Conservation (phyloP, 2,329 filamentous ascomycete species). For the Penicillium frequentans region DNA sequence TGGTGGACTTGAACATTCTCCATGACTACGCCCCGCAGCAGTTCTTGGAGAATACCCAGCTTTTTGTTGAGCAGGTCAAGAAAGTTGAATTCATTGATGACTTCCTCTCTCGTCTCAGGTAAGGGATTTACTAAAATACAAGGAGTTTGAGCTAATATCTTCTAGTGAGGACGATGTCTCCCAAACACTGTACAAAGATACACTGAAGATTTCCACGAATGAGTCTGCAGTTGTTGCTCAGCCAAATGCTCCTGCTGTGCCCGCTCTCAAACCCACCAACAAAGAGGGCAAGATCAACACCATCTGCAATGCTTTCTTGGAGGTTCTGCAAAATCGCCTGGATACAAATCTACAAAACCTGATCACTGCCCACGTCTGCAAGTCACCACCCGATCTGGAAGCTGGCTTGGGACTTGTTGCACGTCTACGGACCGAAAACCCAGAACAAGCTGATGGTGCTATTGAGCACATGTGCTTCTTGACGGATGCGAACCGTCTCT, state of each 20-base stretch:
- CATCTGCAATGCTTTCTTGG: slow-evolving; percentile 82
- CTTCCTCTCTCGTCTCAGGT: slow-evolving; percentile 83
- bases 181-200: slow-evolving; percentile 90
- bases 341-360: slow-evolving; percentile 78
- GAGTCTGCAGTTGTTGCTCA: slow-evolving; percentile 26
- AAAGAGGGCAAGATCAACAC: slow-evolving; percentile 71
- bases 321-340: slow-evolving; percentile 62
- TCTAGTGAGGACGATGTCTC: slow-evolving; percentile 82
- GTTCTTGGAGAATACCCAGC: slow-evolving; percentile 72
- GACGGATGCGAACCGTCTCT: slow-evolving; percentile 87
- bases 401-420: slow-evolving; percentile 80
- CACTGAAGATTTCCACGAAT: slow-evolving; percentile 53
- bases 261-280: slow-evolving; percentile 11
- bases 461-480: slow-evolving; percentile 98
- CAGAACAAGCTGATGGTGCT: slow-evolving; percentile 77
- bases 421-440: slow-evolving; percentile 59
- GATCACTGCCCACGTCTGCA: slow-evolving; percentile 93
- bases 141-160: slow-evolving; percentile 27
- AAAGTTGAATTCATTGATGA: slow-evolving; percentile 83
- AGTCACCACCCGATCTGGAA: slow-evolving; percentile 83
- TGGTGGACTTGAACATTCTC: slow-evolving; percentile 97
- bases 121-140: slow-evolving; percentile 27
- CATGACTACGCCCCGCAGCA: slow-evolving; percentile 89
- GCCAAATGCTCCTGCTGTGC: slow-evolving; percentile 19
- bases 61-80: slow-evolving; percentile 82